Evolutionary conservation across 345 rosid genomes (phyloP), one percentile per base, ranked within the genome.

Genomic region (Bruguiera gymnorhiza): DNA sequence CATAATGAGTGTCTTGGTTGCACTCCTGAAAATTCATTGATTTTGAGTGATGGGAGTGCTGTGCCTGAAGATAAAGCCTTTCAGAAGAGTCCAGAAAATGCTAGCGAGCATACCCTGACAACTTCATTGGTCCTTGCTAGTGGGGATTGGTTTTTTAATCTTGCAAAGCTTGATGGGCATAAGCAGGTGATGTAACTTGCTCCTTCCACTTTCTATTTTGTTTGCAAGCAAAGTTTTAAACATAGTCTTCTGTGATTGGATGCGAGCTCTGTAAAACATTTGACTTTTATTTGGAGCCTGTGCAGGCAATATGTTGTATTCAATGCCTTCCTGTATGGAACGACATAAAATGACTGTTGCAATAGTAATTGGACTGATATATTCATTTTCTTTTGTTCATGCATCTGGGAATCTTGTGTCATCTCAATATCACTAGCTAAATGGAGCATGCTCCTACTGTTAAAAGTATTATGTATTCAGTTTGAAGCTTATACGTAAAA

Each of bases 91-190:
- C 3, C 58, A 19, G 54, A 71, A 26, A 68, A 32, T 59, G 53
- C 70, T 34, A 79, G 83, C 37, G 34, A 69, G 23, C 51, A 37
- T 43, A 43, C 50, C 18, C 18, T 13, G 50, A 43, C 18, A 43
- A 11, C 50, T 43, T 43, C 50, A 13, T 43, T 43, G 50, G 50
- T 13, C 50, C 50, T 43, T 13, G 18, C 50, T 15, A 3, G 18
- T 3, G 50, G 84, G 31, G 67, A 69, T 53, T 82, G 75, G 9
- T 73, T 83, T 59, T 21, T 69, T 4, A 59, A 80, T 76, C 55
- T 80, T 64, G 78, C 81, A 23, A 74, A 66, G 29, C 86, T 83
- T 57, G 64, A 39, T 10, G 81, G 81, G 11, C 86, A 83, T 39
- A 63, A 62, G 19, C 70, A 78, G 82, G 82, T 82, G 72, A 62